A percentile compares a stretch with the other conserved stretches of the same genome.
Evolutionary conservation across 108 stramenopile genomes (phyloP).

Genomic region (Nitzschia sp.): DNA sequence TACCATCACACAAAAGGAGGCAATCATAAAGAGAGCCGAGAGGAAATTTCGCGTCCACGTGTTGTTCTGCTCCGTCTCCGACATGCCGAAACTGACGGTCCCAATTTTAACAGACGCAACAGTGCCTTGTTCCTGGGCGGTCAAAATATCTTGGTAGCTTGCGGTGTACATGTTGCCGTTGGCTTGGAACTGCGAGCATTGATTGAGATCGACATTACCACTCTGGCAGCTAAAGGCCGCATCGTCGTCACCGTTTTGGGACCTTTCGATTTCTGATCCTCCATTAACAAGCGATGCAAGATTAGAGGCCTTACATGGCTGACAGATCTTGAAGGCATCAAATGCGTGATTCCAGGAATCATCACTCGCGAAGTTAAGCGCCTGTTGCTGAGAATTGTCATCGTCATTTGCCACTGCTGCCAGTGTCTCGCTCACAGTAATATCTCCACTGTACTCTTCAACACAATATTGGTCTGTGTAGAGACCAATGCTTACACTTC

Average conservation of each 20-base stretch:
- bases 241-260: conserved; percentile 22
- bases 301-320: conserved; percentile 51
- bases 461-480: conserved; percentile 44
- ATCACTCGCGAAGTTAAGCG: neutral
- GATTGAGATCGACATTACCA: conserved; percentile 42
- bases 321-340: conserved; percentile 51
- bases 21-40: conserved; percentile 11
- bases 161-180: conserved; percentile 50
- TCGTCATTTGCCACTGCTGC: conserved; percentile 20
- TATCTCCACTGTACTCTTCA: conserved; percentile 25
- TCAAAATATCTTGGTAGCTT: conserved; percentile 38
- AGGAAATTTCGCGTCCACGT: conserved; percentile 7
- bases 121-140: conserved; percentile 16
- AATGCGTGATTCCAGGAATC: conserved; percentile 48
- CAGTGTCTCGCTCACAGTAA: conserved; percentile 13
- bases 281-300: conserved; percentile 21
- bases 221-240: conserved; percentile 18
- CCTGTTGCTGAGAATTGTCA: neutral
- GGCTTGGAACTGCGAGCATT: conserved; percentile 51
- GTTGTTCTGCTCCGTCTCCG: neutral
- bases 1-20: conserved; percentile 1
- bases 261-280: conserved; percentile 5
- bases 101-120: neutral
- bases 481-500: conserved; percentile 37
- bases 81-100: neutral